Base-by-base conservation (phyloP, 2,329 filamentous ascomycete species). In the Sarocladiaceae sp. region DNA sequence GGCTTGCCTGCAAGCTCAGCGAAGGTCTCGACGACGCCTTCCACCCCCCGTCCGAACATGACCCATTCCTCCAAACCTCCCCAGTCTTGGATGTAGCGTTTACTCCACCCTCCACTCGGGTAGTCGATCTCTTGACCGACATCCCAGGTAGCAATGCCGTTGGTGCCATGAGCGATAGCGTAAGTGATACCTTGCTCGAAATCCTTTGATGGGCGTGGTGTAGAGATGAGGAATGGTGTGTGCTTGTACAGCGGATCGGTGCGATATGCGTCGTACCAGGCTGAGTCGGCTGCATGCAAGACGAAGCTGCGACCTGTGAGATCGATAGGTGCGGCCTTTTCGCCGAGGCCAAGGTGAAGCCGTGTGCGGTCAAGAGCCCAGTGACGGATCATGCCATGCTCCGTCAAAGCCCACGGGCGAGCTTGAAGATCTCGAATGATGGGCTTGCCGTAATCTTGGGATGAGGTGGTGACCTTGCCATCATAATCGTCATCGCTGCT, bases 381-480 rank as follows among this genome's bases (percentile, higher is more conserved):
- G 37, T 41, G 37, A n/a, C 37, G 37, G 15, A 41, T 41, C 11
- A 41, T 41, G n/a, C 37, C 37, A 16, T 41, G 37, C 23, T 41
- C 37, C 13, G 37, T 41, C 37, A 41, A 18, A 13, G 37, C 37
- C 37, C 10, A 41, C 10, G 37, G 23, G 5, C 37, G 37, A 29
- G 37, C 37, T 15, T 27, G 23, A 16, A 41, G 37, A 15, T 41
- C 37, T 10, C 37, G 21, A 16, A 41, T 41, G 23, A 41, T 19
- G 23, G 23, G 37, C 24, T 27, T 41, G 13, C 13, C 13, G 37
- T 24, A 11, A 15, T 16, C n/a, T 6, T 9, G 10, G 12, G 23
- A 6, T 13, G 26, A 9, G 23, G 4, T 19, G n/a, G 18, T 18
- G 19, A 15, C 4, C 11, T 16, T 16, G n/a, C n/a, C n/a, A n/a